Evolutionary conservation across 805 yeast genomes (phyloP).

Genomic region (Yarrowia sp.): DNA sequence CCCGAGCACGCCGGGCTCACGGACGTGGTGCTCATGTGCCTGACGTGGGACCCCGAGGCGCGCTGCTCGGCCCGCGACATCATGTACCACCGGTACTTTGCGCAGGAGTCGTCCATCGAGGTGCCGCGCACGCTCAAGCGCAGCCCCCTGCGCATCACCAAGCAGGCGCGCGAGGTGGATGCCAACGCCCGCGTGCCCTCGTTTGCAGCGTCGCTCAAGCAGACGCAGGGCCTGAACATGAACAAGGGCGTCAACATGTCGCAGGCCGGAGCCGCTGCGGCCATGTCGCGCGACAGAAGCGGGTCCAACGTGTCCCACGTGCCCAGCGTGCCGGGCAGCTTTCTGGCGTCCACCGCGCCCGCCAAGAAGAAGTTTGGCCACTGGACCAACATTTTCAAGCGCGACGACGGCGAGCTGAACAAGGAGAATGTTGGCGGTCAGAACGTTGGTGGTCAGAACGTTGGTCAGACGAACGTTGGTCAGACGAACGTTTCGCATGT

Average conservation of each 20-base stretch:
- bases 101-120: conserved; percentile 4
- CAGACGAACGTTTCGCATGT: background rate
- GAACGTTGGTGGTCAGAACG: too few species aligned
- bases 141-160: conserved; percentile 25
- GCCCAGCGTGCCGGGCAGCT: too few species aligned
- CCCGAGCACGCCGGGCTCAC: conserved; percentile 13
- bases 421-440: conserved; percentile 20
- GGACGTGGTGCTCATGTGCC: conserved; percentile 42
- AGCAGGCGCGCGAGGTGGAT: background rate
- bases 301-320: too few species aligned
- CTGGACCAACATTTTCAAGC: conserved; percentile 9
- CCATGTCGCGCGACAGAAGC: too few species aligned
- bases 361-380: conserved; percentile 22
- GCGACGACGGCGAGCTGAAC: conserved; percentile 3
- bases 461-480: too few species aligned
- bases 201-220: background rate
- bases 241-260: background rate
- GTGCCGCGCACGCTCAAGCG: conserved; percentile 18
- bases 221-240: background rate
- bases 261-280: background rate
- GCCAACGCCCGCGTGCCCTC: background rate
- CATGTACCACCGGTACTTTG: conserved; percentile 25
- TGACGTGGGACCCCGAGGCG: conserved; percentile 73
- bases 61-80: conserved; percentile 32
- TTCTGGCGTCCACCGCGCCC: background rate